These are phyloP conservation scores for Penicillium sp. DNA, from an alignment of 2,329 filamentous ascomycete genomes.

Conservation along the genomic window DNA sequence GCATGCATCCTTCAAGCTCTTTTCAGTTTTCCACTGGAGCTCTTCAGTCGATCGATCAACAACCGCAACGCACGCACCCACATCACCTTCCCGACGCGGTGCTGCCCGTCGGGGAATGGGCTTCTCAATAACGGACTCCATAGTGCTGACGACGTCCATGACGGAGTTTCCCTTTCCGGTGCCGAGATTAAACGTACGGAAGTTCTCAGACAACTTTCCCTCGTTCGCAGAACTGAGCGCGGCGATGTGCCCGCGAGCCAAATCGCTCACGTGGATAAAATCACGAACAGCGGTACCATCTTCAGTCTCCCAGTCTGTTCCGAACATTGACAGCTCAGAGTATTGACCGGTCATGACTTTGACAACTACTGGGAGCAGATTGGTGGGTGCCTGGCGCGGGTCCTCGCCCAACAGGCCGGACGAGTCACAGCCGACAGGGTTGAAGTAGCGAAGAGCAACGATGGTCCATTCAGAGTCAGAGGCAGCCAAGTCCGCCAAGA, in stretches of 20 bases:
- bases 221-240: conserved; percentile 50
- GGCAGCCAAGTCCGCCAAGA: conserved; percentile 61
- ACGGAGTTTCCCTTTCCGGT: conserved; percentile 43
- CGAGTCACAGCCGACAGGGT: conserved; percentile 66
- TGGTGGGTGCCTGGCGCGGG: conserved; percentile 62
- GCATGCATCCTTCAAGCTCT: conserved; percentile 41
- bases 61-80: conserved; percentile 42
- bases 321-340: conserved; percentile 61
- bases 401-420: conserved; percentile 66
- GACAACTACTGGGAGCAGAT: conserved; percentile 65
- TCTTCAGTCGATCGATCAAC: conserved; percentile 52
- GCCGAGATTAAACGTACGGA: conserved; percentile 44
- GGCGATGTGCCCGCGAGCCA: conserved; percentile 64
- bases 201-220: conserved; percentile 40
- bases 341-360: conserved; percentile 61
- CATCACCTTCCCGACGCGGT: conserved; percentile 39
- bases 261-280: conserved; percentile 68
- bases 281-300: conserved; percentile 68
- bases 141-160: conserved; percentile 39
- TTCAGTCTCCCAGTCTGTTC: conserved; percentile 64
- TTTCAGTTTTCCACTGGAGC: conserved; percentile 48
- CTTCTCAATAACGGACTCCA: conserved; percentile 40
- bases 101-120: conserved; percentile 35
- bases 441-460: conserved; percentile 67
- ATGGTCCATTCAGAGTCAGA: conserved; percentile 65